Base-by-base conservation (phyloP, 345 rosid genomes). In the Eucalyptus decipiens region DNA sequence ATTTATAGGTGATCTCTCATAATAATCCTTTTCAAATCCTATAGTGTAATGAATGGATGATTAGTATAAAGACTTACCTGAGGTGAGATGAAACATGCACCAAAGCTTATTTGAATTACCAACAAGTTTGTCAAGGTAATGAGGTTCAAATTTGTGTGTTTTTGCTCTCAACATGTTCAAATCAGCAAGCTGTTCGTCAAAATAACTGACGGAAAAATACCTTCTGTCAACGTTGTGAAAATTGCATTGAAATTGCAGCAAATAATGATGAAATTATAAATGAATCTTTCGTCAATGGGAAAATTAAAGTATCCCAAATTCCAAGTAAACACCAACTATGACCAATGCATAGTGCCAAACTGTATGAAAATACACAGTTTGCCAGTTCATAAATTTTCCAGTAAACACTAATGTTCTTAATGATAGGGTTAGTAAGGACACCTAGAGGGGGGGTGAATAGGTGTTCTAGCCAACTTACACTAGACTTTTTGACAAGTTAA, bases 91-190 rank as follows among this genome's bases (percentile, higher is more conserved):
- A 72, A 72, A 72, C 26, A 34, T 34, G 24, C 81, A 18, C 45
- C 24, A 11, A 69, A 67, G 81, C 26, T 62, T 65, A 34, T 24
- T 32, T 48, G 42, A 47, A 89, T 94, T 93, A 97, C 99, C 99
- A 94, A 98, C 96, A 91, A 98, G 99, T 88, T 97, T 95, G 89
- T 98, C 99, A 47, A 94, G 51, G 91, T 95, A 96, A 89, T 88
- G 95, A 90, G 99, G 97, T 92, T 98, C 99, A 88, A 98, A 98
- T 90, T 98, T 98, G 88, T 92, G 98, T 45, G 94, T 96, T 91
- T 96, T 98, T 88, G 95, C 99, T 89, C 93, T 95, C 94, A 96
- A 91, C 97, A 93, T 81, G 92, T 93, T 93, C 76, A 97, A 92
- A 91, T 97, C 98, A 86, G 97, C 97, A 67, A 96, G 97, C 97